Evolutionary conservation across 768 basidiomycete genomes (phyloP).

Genomic region (Leucocoprinus leucothites): DNA sequence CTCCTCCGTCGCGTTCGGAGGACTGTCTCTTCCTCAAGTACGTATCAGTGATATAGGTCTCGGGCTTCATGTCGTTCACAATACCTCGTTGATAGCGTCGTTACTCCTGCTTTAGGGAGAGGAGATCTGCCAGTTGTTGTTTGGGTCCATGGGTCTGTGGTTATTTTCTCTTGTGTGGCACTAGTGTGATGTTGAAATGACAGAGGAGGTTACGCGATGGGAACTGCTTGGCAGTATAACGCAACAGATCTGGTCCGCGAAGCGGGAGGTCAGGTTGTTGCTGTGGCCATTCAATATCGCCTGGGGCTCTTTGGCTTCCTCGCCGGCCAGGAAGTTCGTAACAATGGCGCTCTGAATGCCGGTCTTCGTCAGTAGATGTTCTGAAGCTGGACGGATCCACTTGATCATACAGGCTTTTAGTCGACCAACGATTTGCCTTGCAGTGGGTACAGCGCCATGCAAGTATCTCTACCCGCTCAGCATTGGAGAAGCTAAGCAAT

Average conservation of each 20-base stretch:
- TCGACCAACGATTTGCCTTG: slow-evolving; percentile 43
- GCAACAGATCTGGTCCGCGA: slow-evolving; percentile 28
- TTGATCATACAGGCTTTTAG: slow-evolving; percentile 16
- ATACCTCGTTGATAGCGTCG: slow-evolving; percentile 23
- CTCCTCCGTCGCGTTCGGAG: neutral
- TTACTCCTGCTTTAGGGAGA: slow-evolving; percentile 27
- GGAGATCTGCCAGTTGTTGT: slow-evolving; percentile 34
- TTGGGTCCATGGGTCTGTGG: slow-evolving; percentile 29
- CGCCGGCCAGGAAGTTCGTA: slow-evolving; percentile 38
- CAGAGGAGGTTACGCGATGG: slow-evolving; percentile 10
- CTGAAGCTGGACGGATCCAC: no score
- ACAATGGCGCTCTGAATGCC: slow-evolving; percentile 41
- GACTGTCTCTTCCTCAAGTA: neutral
- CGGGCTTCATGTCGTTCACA: no score
- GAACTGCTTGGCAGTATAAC: neutral
- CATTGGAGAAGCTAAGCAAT: no score
- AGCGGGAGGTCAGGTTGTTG: slow-evolving; percentile 32
- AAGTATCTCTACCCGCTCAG: neutral
- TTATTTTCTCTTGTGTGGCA: neutral
- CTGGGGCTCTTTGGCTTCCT: slow-evolving; percentile 47
- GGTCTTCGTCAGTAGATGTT: slow-evolving; percentile 37
- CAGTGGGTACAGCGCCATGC: slow-evolving; percentile 42
- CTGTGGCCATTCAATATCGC: slow-evolving; percentile 41
- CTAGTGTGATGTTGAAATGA: neutral
- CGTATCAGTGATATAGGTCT: neutral